Evolutionary conservation across 495 filamentous ascomycete genomes (phyloP).

Genomic region (Pseudevernia furfuracea): DNA sequence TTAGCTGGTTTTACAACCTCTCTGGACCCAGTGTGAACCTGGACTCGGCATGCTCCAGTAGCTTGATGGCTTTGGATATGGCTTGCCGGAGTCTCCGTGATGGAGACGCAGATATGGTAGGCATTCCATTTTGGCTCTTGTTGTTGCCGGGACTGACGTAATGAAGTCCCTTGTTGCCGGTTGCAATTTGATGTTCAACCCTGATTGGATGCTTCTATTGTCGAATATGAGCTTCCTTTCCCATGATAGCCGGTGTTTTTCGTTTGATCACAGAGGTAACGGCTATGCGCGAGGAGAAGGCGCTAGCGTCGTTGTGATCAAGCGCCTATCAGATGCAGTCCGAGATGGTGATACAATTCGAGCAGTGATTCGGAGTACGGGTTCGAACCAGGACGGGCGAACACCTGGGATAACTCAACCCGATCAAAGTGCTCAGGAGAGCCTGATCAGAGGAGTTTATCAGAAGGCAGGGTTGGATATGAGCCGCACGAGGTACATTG

Average conservation of each 20-base stretch:
- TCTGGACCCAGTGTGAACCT: slow-evolving; percentile 73
- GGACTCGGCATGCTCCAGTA: slow-evolving; percentile 56
- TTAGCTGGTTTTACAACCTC: slow-evolving; percentile 75
- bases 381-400: slow-evolving; percentile 45
- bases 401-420: slow-evolving; percentile 38
- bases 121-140: neutral
- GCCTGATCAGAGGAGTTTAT: slow-evolving; percentile 39
- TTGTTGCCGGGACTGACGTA: slow-evolving; percentile 11
- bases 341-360: slow-evolving; percentile 43
- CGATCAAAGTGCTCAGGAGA: slow-evolving; percentile 28
- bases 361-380: slow-evolving; percentile 32
- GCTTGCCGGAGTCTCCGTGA: slow-evolving; percentile 32
- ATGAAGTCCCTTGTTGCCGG: slow-evolving; percentile 42
- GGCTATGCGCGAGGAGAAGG: slow-evolving; percentile 45
- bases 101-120: slow-evolving; percentile 33
- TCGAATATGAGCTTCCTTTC: slow-evolving; percentile 38
- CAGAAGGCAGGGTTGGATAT: slow-evolving; percentile 30
- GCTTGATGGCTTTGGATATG: slow-evolving; percentile 35
- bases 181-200: slow-evolving; percentile 36
- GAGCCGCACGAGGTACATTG: slow-evolving; percentile 36
- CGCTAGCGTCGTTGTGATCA: slow-evolving; percentile 39
- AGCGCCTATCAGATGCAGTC: slow-evolving; percentile 43
- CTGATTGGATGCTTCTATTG: slow-evolving; percentile 27
- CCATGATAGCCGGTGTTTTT: slow-evolving; percentile 37
- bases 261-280: slow-evolving; percentile 42